Evolutionary conservation across 352 stramenopile genomes (phyloP).

Genomic region (Phytophthora ohioensis): DNA sequence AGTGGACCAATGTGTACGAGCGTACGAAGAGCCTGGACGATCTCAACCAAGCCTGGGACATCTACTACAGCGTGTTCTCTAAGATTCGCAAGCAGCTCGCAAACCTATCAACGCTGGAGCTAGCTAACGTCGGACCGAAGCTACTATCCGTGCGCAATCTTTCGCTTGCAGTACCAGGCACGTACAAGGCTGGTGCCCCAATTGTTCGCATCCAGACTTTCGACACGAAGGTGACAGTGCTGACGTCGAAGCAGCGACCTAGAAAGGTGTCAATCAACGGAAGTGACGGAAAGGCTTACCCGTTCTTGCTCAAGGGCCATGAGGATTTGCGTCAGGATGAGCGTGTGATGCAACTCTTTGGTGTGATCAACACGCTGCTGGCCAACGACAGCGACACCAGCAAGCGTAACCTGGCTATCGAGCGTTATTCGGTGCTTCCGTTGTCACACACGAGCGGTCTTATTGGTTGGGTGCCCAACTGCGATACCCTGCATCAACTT

Average conservation of each 20-base stretch:
- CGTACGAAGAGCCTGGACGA: constrained; percentile 82
- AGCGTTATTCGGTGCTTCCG: constrained; percentile 98
- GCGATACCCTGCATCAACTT: constrained; percentile 99
- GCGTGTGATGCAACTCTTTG: constrained; percentile 99
- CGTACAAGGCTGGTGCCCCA: constrained; percentile 85
- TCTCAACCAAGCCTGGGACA: constrained; percentile 96
- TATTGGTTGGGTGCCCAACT: constrained; percentile 99
- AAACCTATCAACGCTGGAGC: constrained; percentile 96
- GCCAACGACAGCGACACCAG: constrained; percentile 97
- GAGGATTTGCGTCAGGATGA: constrained; percentile 99
- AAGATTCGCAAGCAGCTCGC: constrained; percentile 93
- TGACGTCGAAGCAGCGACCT: constrained; percentile 99
- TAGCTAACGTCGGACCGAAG: constrained; percentile 97
- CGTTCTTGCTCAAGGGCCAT: constrained; percentile 99
- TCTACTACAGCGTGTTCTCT: constrained; percentile 99
- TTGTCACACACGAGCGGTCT: constrained; percentile 99
- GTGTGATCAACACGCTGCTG: constrained; percentile 99
- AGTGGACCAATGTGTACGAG: constrained; percentile 86
- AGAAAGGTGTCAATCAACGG: constrained; percentile 98
- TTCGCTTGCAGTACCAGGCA: constrained; percentile 96
- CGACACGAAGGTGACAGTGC: constrained; percentile 95
- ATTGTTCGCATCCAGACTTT: constrained; percentile 95
- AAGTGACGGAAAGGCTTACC: constrained; percentile 98
- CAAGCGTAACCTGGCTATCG: constrained; percentile 98
- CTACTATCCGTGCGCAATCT: constrained; percentile 95